Conservation (phyloP, 1,284 basidiomycete genomes). For the Schizophyllum amplum region DNA sequence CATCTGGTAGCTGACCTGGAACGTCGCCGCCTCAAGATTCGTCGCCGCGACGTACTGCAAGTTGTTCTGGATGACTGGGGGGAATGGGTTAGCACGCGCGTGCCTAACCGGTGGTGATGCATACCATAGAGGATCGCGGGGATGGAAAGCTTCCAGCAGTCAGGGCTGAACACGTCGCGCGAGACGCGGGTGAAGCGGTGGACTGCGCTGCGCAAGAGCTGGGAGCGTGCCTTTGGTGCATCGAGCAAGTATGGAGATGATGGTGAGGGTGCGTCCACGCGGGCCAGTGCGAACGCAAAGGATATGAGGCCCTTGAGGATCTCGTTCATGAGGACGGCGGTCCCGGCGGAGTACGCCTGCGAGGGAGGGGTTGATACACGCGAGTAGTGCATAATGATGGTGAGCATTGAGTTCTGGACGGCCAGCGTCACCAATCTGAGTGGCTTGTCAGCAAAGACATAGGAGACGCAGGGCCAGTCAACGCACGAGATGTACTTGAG, state of each 20-base stretch:
- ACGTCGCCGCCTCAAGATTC: constrained; percentile 88
- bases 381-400: constrained; percentile 93
- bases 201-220: neutral
- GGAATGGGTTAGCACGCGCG: neutral
- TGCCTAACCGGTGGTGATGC: no score
- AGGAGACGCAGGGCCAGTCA: constrained; percentile 1
- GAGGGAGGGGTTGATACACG: constrained; percentile 75
- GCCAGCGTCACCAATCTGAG: constrained; percentile 82
- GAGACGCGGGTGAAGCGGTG: constrained; percentile 9
- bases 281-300: constrained; percentile 46
- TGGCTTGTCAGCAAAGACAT: neutral
- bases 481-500: constrained; percentile 73
- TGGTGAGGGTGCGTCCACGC: constrained; percentile 27
- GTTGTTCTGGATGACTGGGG: constrained; percentile 80
- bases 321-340: constrained; percentile 90
- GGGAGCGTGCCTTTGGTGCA: constrained; percentile 29
- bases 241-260: constrained; percentile 17
- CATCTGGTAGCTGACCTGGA: constrained; percentile 92
- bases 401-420: constrained; percentile 85
- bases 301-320: constrained; percentile 88
- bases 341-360: constrained; percentile 79
- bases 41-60: constrained; percentile 91
- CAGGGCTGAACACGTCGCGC: constrained; percentile 63
- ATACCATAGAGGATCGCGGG: constrained; percentile 83
- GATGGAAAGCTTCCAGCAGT: constrained; percentile 96